These are phyloP conservation scores for Xerocomellus intermedius DNA, from an alignment of 768 basidiomycete species.

Conservation along the genomic window DNA sequence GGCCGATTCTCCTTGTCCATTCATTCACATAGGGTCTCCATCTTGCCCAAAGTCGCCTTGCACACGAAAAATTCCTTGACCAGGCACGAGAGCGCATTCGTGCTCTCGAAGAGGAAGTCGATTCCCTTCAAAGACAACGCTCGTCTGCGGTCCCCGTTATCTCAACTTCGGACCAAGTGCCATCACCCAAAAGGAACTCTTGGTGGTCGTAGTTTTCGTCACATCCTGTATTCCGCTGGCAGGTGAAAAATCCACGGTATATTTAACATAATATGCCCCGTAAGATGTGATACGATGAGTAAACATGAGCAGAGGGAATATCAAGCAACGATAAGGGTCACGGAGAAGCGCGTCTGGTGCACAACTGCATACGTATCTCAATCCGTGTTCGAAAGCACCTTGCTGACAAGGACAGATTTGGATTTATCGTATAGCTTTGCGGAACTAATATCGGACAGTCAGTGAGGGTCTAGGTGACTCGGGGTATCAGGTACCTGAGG, in stretches of 20 bases:
- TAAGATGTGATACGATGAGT: background rate
- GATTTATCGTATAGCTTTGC: slow-evolving; percentile 76
- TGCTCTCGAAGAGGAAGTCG: slow-evolving; percentile 60
- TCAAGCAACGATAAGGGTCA: background rate
- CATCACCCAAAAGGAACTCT: slow-evolving; percentile 5
- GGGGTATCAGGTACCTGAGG: slow-evolving; percentile 55
- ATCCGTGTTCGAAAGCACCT: slow-evolving; percentile 19
- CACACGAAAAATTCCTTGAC: slow-evolving; percentile 70
- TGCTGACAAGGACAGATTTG: slow-evolving; percentile 59
- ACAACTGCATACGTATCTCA: slow-evolving; percentile 11
- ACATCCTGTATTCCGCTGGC: background rate
- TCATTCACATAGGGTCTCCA: slow-evolving; percentile 54
- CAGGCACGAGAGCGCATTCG: slow-evolving; percentile 54
- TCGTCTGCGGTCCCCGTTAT: background rate
- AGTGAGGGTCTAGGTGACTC: background rate
- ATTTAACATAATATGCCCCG: slow-evolving; percentile 3
- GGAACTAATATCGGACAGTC: slow-evolving; percentile 44
- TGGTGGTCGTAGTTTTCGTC: slow-evolving; percentile 24
- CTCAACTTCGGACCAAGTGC: background rate
- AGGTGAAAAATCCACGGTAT: slow-evolving; percentile 14
- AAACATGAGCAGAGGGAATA: slow-evolving; percentile 1
- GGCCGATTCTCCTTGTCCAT: slow-evolving; percentile 8
- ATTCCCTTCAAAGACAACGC: slow-evolving; percentile 29
- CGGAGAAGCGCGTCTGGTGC: background rate
- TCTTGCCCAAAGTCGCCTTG: slow-evolving; percentile 56